Evolutionary conservation across 495 filamentous ascomycete genomes (phyloP).

Genomic region (Trichoderma gamsii): DNA sequence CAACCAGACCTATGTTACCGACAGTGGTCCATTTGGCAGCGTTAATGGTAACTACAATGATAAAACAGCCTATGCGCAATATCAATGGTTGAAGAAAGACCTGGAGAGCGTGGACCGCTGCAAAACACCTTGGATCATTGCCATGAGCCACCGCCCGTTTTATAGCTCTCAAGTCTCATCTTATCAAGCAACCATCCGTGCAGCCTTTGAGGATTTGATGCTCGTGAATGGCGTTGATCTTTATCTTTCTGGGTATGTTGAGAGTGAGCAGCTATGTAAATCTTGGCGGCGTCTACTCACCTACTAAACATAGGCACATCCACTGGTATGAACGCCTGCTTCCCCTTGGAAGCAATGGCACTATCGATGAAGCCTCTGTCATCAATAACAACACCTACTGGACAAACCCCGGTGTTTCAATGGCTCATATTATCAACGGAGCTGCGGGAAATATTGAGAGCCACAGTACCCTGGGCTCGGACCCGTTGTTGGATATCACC

Average conservation of each 20-base stretch:
- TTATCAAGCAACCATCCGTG: conserved; percentile 31
- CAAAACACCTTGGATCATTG: conserved; percentile 51
- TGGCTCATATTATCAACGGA: conserved; percentile 32
- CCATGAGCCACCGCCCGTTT: conserved; percentile 48
- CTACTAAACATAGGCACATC: conserved; percentile 20
- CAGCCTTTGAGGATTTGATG: conserved; percentile 41
- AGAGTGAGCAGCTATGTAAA: not conserved
- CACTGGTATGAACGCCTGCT: conserved; percentile 35
- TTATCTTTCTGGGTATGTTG: conserved; percentile 36
- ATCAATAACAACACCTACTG: conserved; percentile 34
- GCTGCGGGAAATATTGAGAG: conserved; percentile 32
- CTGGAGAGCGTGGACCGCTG: conserved; percentile 43
- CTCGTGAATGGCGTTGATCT: conserved; percentile 46
- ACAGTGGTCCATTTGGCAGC: conserved; percentile 46
- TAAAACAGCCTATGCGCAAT: conserved; percentile 40
- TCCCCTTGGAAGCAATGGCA: conserved; percentile 32
- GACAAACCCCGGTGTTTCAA: conserved; percentile 30
- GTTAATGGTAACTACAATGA: conserved; percentile 32
- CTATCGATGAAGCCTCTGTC: conserved; percentile 28
- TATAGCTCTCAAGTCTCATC: conserved; percentile 31
- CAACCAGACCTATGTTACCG: conserved; percentile 40
- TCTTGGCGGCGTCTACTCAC: not conserved
- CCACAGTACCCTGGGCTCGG: conserved; percentile 29
- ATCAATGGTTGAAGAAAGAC: conserved; percentile 41
- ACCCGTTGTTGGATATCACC: conserved; percentile 36